These are phyloP conservation scores for Talaromyces verruculosus DNA, from an alignment of 2,329 filamentous ascomycete species.

Conservation along the genomic window DNA sequence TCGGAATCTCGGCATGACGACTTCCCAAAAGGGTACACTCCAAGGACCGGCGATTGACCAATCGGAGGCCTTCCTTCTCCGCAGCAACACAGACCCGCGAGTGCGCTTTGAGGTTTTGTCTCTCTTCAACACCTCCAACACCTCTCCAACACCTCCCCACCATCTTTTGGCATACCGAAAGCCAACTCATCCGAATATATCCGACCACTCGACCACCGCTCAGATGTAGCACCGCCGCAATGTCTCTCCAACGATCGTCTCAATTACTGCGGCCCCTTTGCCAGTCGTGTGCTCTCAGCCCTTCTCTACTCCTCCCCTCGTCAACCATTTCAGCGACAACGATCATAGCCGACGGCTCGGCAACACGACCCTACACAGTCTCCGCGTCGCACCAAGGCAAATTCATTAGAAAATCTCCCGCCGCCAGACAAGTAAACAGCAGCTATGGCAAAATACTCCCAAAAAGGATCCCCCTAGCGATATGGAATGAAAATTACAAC, in stretches of 20 bases:
- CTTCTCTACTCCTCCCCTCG: not conserved
- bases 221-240: not conserved
- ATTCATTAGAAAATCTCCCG: not conserved
- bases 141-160: not conserved
- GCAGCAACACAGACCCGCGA: not conserved
- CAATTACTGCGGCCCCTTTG: not conserved
- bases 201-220: not conserved
- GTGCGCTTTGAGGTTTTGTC: not conserved
- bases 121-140: not conserved
- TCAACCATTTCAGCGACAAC: not conserved
- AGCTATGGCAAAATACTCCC: not conserved
- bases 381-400: not conserved
- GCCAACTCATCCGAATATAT: no score
- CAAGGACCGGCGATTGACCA: not conserved
- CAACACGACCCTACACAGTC: constrained; percentile 1
- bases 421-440: not conserved
- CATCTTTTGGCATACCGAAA: not conserved
- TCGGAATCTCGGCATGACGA: not conserved
- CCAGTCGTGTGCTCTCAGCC: not conserved
- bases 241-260: constrained; percentile 11
- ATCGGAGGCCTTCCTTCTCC: constrained; percentile 12
- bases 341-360: not conserved
- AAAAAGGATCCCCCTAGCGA: not conserved
- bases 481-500: not conserved
- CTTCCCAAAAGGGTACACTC: not conserved